Evolutionary conservation across 345 rosid species (phyloP).

Genomic region (Pelargonium nanum): DNA sequence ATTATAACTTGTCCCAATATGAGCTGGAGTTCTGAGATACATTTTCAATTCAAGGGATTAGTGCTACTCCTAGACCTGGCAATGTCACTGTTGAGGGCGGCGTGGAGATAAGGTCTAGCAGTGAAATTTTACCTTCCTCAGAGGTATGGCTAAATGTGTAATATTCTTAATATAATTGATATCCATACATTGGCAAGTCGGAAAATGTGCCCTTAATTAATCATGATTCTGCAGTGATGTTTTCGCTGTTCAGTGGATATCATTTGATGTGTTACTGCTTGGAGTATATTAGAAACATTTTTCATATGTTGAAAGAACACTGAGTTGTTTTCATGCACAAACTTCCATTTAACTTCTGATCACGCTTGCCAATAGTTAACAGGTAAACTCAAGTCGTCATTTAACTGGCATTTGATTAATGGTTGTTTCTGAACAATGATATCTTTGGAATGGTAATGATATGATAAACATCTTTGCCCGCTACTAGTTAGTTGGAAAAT

Average conservation of each 20-base stretch:
- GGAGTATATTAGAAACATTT: not conserved
- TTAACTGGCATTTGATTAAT: not conserved
- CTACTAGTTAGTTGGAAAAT: not conserved
- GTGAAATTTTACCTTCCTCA: conserved; percentile 34
- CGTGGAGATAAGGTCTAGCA: conserved; percentile 41
- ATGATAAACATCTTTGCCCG: not conserved
- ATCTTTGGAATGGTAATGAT: not conserved
- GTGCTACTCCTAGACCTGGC: conserved; percentile 40
- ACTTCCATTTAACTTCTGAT: not conserved
- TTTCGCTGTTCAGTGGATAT: not conserved
- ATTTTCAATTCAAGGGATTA: conserved; percentile 40
- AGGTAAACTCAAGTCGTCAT: not conserved
- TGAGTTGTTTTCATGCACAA: too few relatives aligned
- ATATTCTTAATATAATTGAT: too few relatives aligned
- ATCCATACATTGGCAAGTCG: not conserved
- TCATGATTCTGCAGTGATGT: not conserved
- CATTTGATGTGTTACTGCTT: not conserved
- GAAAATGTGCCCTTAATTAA: not conserved
- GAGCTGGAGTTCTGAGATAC: conserved; percentile 18
- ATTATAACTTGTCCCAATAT: conserved; percentile 6
- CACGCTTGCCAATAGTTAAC: not conserved
- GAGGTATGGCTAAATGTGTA: conserved; percentile 37
- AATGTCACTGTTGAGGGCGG: conserved; percentile 35
- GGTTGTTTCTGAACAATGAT: not conserved
- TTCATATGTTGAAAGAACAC: not conserved